Evolutionary conservation across 176 grass and related monocot genomes (phyloP), one percentile per base, ranked within the genome.

Genomic region (Echinochloa phyllopogon): DNA sequence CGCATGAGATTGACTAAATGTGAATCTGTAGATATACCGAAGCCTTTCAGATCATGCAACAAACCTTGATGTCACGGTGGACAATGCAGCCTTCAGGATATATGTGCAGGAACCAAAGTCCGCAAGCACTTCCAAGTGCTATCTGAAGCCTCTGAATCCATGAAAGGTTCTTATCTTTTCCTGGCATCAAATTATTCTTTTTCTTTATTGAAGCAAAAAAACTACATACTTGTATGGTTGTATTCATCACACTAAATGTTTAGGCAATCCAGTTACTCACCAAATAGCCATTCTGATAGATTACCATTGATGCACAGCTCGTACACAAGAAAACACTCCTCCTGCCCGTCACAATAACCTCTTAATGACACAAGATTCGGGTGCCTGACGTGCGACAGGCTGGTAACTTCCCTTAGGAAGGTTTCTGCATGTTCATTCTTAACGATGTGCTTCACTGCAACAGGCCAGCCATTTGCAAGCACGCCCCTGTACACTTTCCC

Each of bases 261-360:
- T 64, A 51, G 5, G 16, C 48, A 20, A 74, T 60, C 14, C 8
- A 65, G 25, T 76, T 16, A 16, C 75, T 88, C 84, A 92, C 89
- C 92, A 39, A 94, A 94, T 84, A 92, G 61, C 92, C 89, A 94
- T 84, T 94, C 89, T 70, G 92, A 94, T 48, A 94, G 81, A 77
- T 94, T 89, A 47, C 92, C 89, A 10, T 89, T 89, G 74, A 86
- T 11, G 47, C 92, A 92, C n/a, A 94, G 40, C 14, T 94, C 92
- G 59, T 94, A 94, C 27, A 94, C 84, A 44, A 94, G 92, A 74
- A 94, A 94, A 4, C 77, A 89, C 70, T 92, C 89, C 15, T 94
- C 87, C 73, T 79, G 81, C 40, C 85, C 84, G 0, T 92, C 81
- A 24, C 89, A 94, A 42, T 91, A 94, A 56, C 92, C 92, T 69